A percentile compares a stretch with the other conserved stretches of the same genome.
Evolutionary conservation across 2,329 filamentous ascomycete species (phyloP).

Genomic region (Fusarium domesticum): DNA sequence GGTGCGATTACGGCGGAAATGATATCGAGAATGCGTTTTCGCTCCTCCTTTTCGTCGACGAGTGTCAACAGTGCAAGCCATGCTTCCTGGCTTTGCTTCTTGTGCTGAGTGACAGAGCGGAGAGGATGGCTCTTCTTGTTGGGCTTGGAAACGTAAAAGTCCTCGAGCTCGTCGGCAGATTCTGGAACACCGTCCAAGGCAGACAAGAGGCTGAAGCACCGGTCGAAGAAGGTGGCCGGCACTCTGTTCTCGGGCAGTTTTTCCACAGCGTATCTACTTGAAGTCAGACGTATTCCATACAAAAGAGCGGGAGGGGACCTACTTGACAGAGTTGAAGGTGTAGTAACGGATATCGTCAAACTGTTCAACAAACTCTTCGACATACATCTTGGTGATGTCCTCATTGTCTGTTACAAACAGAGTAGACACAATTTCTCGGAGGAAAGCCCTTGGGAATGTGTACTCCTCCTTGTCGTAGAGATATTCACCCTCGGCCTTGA

Average conservation of each 20-base stretch:
- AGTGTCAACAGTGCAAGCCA: conserved; percentile 77
- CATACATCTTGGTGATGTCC: conserved; percentile 66
- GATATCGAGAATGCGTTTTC: conserved; percentile 72
- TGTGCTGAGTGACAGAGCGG: conserved; percentile 66
- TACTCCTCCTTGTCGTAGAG: conserved; percentile 60
- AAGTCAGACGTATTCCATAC: neutral
- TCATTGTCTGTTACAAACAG: conserved; percentile 59
- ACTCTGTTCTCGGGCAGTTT: conserved; percentile 15
- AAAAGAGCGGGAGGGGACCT: conserved; percentile 41
- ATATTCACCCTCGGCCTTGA: conserved; percentile 74
- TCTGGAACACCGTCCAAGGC: conserved; percentile 69
- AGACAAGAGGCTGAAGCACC: conserved; percentile 60
- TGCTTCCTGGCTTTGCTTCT: conserved; percentile 76
- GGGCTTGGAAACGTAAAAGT: conserved; percentile 65
- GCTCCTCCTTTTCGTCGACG: conserved; percentile 66
- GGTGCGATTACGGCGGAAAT: conserved; percentile 78
- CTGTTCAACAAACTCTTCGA: conserved; percentile 72
- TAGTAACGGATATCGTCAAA: conserved; percentile 84
- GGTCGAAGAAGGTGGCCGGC: conserved; percentile 45
- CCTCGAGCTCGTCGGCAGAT: conserved; percentile 61
- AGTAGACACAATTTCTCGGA: conserved; percentile 61
- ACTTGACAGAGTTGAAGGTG: conserved; percentile 73
- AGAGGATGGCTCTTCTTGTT: conserved; percentile 66
- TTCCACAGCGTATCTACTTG: conserved; percentile 30
- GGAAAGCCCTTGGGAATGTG: conserved; percentile 65